phyloP scores from a whole-genome alignment of 2,329 filamentous ascomycete genomes.

The Xylaria sp. region DNA sequence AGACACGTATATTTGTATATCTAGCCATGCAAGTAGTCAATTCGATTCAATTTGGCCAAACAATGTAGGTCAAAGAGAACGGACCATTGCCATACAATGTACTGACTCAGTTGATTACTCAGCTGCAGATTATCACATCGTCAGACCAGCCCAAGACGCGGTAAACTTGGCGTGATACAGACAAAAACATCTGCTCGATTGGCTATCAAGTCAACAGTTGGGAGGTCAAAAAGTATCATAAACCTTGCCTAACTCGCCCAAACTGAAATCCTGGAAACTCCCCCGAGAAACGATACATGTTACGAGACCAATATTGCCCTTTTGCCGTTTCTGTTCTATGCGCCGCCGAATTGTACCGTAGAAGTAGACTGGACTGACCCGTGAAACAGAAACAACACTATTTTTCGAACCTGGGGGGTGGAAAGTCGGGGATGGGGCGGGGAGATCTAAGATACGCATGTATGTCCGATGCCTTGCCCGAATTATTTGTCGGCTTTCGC shows the following conservation, averaged over 20 bases:
- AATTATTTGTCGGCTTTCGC: conserved; percentile 38
- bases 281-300: conserved; percentile 17
- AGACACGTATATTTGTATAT: no score
- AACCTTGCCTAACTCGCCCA: conserved; percentile 24
- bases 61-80: not conserved
- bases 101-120: not conserved
- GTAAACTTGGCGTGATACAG: not conserved
- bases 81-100: not conserved
- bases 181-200: not conserved
- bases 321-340: conserved; percentile 29
- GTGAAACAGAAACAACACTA: conserved; percentile 28
- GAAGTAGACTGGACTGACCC: conserved; percentile 21
- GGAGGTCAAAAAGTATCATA: conserved; percentile 8
- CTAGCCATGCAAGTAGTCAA: no score
- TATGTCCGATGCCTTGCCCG: conserved; percentile 18
- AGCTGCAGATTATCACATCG: not conserved
- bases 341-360: conserved; percentile 25
- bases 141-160: not conserved
- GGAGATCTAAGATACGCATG: conserved; percentile 10
- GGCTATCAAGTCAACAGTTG: conserved; percentile 15
- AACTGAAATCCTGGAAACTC: conserved; percentile 18
- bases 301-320: conserved; percentile 23
- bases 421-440: conserved; percentile 12
- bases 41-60: no score
- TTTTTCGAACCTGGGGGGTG: not conserved